Evolutionary conservation across 2,329 filamentous ascomycete species (phyloP), one percentile per base, ranked within the genome.

Genomic region (Aaosphaeria pasadenensis): DNA sequence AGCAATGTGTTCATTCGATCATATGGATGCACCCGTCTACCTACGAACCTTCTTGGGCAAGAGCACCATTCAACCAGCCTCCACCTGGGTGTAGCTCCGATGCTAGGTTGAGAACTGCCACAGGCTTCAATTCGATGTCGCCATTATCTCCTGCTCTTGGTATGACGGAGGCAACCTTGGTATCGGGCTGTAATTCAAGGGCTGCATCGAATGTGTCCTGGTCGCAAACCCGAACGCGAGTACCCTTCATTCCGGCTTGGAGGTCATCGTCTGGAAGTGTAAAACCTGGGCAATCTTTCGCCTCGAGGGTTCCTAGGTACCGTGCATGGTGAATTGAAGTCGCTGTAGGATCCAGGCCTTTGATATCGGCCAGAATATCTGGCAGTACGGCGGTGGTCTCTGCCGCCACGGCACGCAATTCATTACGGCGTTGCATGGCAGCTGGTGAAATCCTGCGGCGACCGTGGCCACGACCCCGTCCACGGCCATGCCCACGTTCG

Each of bases 71-170:
- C 4, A 77, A 62, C 77, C 84, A 88, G 13, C 83, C 84, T 17
- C 86, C 85, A n/a, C 85, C 86, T 0, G 81, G 76, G 11, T 59
- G 65, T 4, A 65, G 56, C 42, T 80, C 75, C 44, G 81, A 86
- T 11, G 85, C 85, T 71, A 87, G 82, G 58, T 88, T 89, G 49
- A 89, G 71, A 28, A 87, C 76, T 31, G 77, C 80, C n/a, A 86
- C 76, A 6, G 72, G 71, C 47, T 62, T 60, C 4, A 36, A 28
- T 11, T 47, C 17, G 33, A n/a, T 36, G 33, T 9, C 33, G 33
- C 9, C 7, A 9, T 36, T 4, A n/a, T 36, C 33, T 7, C 35
- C 35, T 24, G 32, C 7, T 4, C 46, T 33, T 17, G 40, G 36
- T 2, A 36, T 36, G n/a, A n/a, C n/a, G 33, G 33, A 36, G n/a